Percentiles rank a stretch among this genome's conserved stretches.
Evolutionary conservation across 495 filamentous ascomycete genomes (phyloP).

Genomic region (Xylaria palmicola): DNA sequence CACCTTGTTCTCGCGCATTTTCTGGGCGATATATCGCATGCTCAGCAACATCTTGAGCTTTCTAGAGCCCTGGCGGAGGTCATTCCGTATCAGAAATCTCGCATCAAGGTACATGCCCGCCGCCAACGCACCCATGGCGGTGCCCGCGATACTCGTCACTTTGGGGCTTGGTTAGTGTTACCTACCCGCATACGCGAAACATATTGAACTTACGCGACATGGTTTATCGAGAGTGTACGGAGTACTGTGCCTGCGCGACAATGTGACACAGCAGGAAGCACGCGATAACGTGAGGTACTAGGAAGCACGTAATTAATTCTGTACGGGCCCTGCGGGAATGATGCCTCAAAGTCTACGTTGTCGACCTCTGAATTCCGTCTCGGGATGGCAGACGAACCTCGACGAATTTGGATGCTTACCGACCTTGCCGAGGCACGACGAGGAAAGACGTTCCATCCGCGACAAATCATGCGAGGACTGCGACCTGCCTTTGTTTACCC

Average conservation of each 20-base stretch:
- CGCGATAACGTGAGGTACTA: too few relatives aligned
- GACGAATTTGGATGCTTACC: background rate
- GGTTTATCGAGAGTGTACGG: background rate
- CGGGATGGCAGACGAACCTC: too few relatives aligned
- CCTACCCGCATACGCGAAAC: background rate
- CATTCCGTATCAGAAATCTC: constrained; percentile 31
- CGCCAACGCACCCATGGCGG: constrained; percentile 11
- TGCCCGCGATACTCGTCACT: constrained; percentile 14
- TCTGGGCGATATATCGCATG: constrained; percentile 14
- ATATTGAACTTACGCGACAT: constrained; percentile 8
- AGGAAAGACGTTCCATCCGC: background rate
- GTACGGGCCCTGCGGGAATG: too few relatives aligned
- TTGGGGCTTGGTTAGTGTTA: constrained; percentile 13
- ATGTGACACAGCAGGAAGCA: too few relatives aligned
- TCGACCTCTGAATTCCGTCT: background rate
- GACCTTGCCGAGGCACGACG: background rate
- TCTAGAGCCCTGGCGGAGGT: constrained; percentile 19
- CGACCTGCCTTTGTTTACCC: background rate
- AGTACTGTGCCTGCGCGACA: too few relatives aligned
- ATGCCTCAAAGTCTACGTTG: too few relatives aligned
- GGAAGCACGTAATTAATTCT: too few relatives aligned
- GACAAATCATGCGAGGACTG: background rate
- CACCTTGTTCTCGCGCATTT: constrained; percentile 19
- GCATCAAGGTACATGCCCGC: constrained; percentile 17
- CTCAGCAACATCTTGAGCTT: background rate